Evolutionary conservation across 2,329 filamentous ascomycete species (phyloP).

Genomic region (Coniella vitis): DNA sequence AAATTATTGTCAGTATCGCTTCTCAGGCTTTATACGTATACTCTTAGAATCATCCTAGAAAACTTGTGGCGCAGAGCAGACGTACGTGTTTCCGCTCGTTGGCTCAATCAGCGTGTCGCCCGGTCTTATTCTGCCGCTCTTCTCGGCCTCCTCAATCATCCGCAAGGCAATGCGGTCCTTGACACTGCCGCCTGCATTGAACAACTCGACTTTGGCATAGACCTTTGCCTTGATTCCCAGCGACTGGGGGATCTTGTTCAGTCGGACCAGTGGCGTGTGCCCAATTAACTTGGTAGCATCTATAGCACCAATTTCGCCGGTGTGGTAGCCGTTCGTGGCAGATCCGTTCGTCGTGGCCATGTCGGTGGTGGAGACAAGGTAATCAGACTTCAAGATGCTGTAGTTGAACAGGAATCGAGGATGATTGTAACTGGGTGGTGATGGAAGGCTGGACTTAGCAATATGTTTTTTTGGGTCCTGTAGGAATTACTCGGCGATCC

Average conservation of each 20-base stretch:
- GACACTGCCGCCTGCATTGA: conserved; percentile 89
- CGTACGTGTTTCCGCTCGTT: conserved; percentile 85
- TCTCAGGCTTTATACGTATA: conserved; percentile 21
- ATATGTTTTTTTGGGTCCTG: too few relatives aligned
- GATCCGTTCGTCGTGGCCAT: conserved; percentile 13
- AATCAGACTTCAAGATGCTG: too few relatives aligned
- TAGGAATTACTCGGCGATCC: too few relatives aligned
- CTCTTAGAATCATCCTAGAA: not conserved
- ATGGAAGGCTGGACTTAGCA: too few relatives aligned
- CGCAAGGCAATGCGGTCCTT: conserved; percentile 93
- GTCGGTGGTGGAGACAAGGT: not conserved
- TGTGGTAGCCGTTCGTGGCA: conserved; percentile 5
- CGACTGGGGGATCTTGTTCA: conserved; percentile 89
- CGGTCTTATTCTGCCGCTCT: conserved; percentile 86
- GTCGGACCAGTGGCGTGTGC: conserved; percentile 87
- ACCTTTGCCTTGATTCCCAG: conserved; percentile 84
- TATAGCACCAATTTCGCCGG: conserved; percentile 28
- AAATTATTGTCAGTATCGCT: not conserved
- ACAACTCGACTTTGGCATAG: conserved; percentile 86
- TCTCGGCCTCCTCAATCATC: conserved; percentile 96
- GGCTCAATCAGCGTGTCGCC: conserved; percentile 97
- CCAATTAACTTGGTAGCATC: conserved; percentile 84
- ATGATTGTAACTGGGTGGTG: too few relatives aligned
- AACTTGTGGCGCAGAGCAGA: conserved; percentile 15
- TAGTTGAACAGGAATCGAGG: too few relatives aligned